phyloP scores from a whole-genome alignment of 129 eudicot species.

The Cynara cardunculus region DNA sequence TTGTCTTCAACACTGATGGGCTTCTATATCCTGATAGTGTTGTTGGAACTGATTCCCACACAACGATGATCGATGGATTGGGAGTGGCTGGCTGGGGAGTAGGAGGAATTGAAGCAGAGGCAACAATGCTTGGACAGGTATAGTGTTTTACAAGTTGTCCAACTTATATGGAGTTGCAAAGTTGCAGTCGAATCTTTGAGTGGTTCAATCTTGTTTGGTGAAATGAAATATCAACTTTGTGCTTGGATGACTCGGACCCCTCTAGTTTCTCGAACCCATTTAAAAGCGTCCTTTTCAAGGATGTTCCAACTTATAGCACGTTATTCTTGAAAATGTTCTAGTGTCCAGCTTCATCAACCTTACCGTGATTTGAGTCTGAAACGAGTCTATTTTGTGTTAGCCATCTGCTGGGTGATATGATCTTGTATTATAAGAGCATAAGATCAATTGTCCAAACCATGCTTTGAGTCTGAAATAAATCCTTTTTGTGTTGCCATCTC shows the following conservation, averaged over 20 bases:
- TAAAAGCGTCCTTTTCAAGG: background rate
- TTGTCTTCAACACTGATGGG: slow-evolving; percentile 92
- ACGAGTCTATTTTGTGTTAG: too few relatives aligned
- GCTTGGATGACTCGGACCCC: too few relatives aligned
- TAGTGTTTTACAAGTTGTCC: background rate
- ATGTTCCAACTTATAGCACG: background rate
- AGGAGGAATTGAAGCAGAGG: slow-evolving; percentile 99
- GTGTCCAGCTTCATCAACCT: background rate
- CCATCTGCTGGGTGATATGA: too few relatives aligned
- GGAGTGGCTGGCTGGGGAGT: slow-evolving; percentile 99
- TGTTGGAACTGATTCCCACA: slow-evolving; percentile 98
- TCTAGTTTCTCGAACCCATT: too few relatives aligned
- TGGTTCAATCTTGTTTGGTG: background rate
- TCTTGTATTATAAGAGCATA: too few relatives aligned
- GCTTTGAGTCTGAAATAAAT: too few relatives aligned
- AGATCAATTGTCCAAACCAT: too few relatives aligned
- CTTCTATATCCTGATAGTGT: slow-evolving; percentile 96
- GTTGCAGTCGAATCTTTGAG: background rate
- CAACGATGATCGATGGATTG: slow-evolving; percentile 98
- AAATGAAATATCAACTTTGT: background rate
- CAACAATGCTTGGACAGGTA: slow-evolving; percentile 99
- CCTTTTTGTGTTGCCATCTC: too few relatives aligned
- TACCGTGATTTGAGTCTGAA: background rate
- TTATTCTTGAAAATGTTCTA: background rate
- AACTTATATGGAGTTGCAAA: background rate